Conservation (phyloP, 1,139 yeast genomes). For the Candida smagusa region DNA sequence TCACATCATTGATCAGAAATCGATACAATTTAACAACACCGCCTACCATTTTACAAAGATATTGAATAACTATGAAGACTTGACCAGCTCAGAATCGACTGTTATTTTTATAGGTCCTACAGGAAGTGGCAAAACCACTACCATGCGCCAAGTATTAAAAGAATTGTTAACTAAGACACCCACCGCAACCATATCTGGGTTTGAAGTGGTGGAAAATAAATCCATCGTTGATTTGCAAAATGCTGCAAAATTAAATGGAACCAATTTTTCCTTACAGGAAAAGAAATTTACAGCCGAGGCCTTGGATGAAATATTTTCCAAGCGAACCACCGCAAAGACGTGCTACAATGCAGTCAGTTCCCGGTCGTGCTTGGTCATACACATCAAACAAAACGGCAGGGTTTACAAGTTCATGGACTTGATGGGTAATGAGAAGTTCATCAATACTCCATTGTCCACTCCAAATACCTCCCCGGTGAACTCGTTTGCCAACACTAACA, state of each 20-base stretch:
- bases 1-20: slow-evolving; percentile 3
- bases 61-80: slow-evolving; percentile 5
- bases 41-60: slow-evolving; percentile 22
- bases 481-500: slow-evolving; percentile 27
- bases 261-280: slow-evolving; percentile 13
- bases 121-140: slow-evolving; percentile 34
- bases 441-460: slow-evolving; percentile 6
- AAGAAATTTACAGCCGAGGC: slow-evolving; percentile 8
- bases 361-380: slow-evolving; percentile 27
- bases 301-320: slow-evolving; percentile 17
- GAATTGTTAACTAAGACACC: slow-evolving; percentile 8
- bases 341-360: slow-evolving; percentile 21
- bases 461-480: slow-evolving; percentile 11
- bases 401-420: slow-evolving; percentile 28
- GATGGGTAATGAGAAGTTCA: slow-evolving; percentile 30
- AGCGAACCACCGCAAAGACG: slow-evolving; percentile 21
- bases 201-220: slow-evolving; percentile 28
- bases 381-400: slow-evolving; percentile 18
- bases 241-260: slow-evolving; percentile 11
- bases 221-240: slow-evolving; percentile 22
- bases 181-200: slow-evolving; percentile 17
- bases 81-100: slow-evolving; percentile 9
- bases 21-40: slow-evolving; percentile 20
- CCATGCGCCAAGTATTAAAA: slow-evolving; percentile 16
- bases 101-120: slow-evolving; percentile 33